A percentile compares a stretch with the other conserved stretches of the same genome.
phyloP scores from a whole-genome alignment of 345 rosid genomes.

The Mangifera indica region DNA sequence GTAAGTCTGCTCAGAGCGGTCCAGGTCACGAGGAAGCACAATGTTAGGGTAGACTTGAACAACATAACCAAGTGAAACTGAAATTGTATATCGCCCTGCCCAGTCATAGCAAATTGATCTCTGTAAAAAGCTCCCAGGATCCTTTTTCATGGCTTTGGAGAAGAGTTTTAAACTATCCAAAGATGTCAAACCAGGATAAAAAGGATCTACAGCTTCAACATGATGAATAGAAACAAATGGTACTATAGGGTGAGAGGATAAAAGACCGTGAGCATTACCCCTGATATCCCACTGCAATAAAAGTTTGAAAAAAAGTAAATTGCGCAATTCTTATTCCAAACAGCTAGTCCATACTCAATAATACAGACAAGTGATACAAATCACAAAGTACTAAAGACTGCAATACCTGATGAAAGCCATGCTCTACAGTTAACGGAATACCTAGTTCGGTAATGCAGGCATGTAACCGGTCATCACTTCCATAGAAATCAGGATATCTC shows the following conservation, averaged over 20 bases:
- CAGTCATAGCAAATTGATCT: constrained; percentile 79
- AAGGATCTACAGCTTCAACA: constrained; percentile 78
- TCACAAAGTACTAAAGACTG: neutral
- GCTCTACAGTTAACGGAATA: constrained; percentile 76
- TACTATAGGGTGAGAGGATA: constrained; percentile 75
- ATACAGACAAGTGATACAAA: neutral
- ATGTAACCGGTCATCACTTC: constrained; percentile 90
- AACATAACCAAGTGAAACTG: constrained; percentile 73
- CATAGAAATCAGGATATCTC: constrained; percentile 77
- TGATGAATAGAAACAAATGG: constrained; percentile 92
- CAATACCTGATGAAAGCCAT: constrained; percentile 86
- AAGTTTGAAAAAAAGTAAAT: neutral
- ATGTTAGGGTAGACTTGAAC: constrained; percentile 79
- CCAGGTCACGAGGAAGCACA: constrained; percentile 64
- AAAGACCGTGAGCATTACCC: constrained; percentile 75
- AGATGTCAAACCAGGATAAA: constrained; percentile 68
- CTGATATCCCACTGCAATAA: constrained; percentile 83
- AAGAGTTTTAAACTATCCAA: constrained; percentile 75
- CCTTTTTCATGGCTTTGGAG: constrained; percentile 65
- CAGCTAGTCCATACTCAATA: neutral
- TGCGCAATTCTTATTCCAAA: neutral
- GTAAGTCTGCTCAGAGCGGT: constrained; percentile 72
- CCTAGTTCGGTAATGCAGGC: constrained; percentile 95
- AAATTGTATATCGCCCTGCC: constrained; percentile 45
- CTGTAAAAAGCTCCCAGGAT: constrained; percentile 78